These are phyloP conservation scores for Litchi chinensis DNA, from an alignment of 345 rosid genomes.

Conservation along the genomic window DNA sequence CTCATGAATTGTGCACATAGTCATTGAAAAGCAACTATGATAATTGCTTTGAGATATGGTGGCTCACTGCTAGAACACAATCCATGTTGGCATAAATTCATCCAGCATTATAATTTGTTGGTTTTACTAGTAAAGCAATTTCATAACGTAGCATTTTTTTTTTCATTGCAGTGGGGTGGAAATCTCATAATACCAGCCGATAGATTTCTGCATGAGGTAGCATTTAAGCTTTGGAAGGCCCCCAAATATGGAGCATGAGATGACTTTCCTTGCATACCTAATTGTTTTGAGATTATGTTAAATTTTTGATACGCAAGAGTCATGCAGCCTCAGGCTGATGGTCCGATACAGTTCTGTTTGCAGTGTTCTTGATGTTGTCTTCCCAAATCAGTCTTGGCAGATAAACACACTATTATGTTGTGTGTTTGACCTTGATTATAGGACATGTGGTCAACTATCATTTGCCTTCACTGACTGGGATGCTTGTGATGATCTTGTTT, in stretches of 20 bases:
- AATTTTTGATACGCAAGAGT: not conserved
- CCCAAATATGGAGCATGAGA: conserved; percentile 94
- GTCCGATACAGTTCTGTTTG: not conserved
- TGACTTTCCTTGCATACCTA: not conserved
- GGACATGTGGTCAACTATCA: not conserved
- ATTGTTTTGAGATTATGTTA: not conserved
- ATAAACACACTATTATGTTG: not conserved
- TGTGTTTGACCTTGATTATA: not conserved
- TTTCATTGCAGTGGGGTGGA: conserved; percentile 56
- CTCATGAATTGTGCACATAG: too few relatives aligned
- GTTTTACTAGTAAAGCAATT: not conserved
- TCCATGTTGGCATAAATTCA: not conserved
- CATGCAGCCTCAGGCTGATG: not conserved
- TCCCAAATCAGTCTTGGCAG: not conserved
- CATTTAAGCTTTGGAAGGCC: conserved; percentile 97
- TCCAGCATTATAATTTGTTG: not conserved
- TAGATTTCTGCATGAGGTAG: conserved; percentile 90
- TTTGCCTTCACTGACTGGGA: not conserved
- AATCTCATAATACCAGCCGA: conserved; percentile 88
- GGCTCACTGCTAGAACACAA: not conserved
- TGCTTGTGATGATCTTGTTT: too few relatives aligned
- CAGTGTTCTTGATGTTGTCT: not conserved
- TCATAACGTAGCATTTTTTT: not conserved
- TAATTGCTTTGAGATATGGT: too few relatives aligned
- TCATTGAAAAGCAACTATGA: too few relatives aligned